Percentiles rank a stretch among this genome's conserved stretches.
These are phyloP conservation scores for Biancaea sappan DNA, from an alignment of 306 rosid species.

Conservation along the genomic window DNA sequence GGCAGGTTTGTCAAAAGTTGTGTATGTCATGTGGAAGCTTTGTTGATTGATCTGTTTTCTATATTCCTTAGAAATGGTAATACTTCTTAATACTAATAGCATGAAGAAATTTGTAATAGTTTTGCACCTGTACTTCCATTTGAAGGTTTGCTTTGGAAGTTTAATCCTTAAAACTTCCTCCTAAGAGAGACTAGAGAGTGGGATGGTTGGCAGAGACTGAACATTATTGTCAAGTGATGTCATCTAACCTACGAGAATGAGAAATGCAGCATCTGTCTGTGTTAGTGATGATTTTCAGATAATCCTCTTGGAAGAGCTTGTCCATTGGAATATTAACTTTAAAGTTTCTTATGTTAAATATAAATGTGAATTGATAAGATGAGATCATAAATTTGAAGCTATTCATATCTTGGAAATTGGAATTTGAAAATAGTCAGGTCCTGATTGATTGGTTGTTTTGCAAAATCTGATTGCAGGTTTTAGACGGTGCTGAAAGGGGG, in stretches of 20 bases:
- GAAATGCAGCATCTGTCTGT: conserved; percentile 19
- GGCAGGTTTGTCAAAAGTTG: conserved; percentile 99
- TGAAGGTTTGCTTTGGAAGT: background rate
- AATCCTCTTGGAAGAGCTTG: background rate
- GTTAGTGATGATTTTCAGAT: conserved; percentile 14
- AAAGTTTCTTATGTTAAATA: background rate
- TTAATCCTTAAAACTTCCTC: conserved; percentile 10
- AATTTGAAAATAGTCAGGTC: no score
- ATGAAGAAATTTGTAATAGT: background rate
- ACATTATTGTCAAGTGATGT: conserved; percentile 9
- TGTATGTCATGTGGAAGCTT: conserved; percentile 42
- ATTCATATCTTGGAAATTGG: background rate
- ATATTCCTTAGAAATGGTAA: background rate
- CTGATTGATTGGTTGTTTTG: conserved; percentile 25
- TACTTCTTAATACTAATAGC: no score
- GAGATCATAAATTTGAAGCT: conserved; percentile 8
- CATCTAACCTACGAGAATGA: no score
- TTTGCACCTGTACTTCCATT: background rate
- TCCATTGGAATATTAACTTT: background rate
- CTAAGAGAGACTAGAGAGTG: no score
- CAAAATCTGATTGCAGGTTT: conserved; percentile 61
- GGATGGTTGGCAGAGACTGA: conserved; percentile 17
- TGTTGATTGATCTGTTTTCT: conserved; percentile 1
- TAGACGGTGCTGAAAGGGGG: conserved; percentile 92
- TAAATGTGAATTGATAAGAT: background rate